Evolutionary conservation across 768 basidiomycete genomes (phyloP), one percentile per base, ranked within the genome.

Genomic region (Collybia sp.): DNA sequence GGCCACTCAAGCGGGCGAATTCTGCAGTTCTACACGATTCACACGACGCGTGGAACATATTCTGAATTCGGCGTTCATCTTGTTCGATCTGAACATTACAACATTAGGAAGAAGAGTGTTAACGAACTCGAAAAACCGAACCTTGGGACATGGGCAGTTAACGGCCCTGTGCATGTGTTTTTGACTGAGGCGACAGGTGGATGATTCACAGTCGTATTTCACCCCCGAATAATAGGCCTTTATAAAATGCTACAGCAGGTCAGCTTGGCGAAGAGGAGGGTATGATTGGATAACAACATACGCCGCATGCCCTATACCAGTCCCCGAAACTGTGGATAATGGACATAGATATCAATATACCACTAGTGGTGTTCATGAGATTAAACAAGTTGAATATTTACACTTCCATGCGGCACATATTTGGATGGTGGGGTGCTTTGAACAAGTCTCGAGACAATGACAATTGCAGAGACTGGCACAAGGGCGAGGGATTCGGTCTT

Each of bases 21-120:
- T 68, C 68, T 30, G 65, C 63, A 12, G 49, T 58, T 50, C 67
- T 71, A 66, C 84, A 85, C 1, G 40, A 51, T 4, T 83, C 83
- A 64, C 84, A 86, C 46, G 75, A 68, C 47, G 74, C 73, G 53
- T 83, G 83, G 53, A 87, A 82, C 61, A 85, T 68, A 59, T 79
- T 88, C 47, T 73, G 65, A 33, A 87, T 79, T 34, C 73, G 71
- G 44, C 77, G 72, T 33, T 78, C 58, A 53, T 85, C 82, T 41
- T 62, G 49, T 31, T 63, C 58, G 30, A 52, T 58, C 75, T 77
- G 49, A 18, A 40, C 25, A 25, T 25, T 25, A 12, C 40, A 16
- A 19, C 32, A 44, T 53, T 2, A 42, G 40, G 25, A 17, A 15
- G 33, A 31, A 36, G 5, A 36, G 1, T 18, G 37, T 15, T 15